phyloP scores from a whole-genome alignment of 768 basidiomycete species.

The Suillus decipiens region DNA sequence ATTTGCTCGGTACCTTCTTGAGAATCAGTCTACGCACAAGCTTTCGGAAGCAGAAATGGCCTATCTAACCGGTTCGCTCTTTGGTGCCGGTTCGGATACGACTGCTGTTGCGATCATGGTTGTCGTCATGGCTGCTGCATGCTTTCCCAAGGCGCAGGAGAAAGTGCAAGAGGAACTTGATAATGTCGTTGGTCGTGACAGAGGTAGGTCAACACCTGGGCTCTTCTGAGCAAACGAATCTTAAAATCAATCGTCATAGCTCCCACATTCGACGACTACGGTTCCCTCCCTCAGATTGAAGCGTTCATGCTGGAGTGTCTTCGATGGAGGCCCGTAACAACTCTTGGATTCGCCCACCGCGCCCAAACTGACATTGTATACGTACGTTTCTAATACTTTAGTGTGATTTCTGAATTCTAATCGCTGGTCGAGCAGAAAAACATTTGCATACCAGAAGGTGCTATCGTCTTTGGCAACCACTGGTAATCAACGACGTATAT shows the following conservation, averaged over 20 bases:
- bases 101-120: slow-evolving; percentile 61
- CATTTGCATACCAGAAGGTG: slow-evolving; percentile 38
- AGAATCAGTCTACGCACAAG: slow-evolving; percentile 53
- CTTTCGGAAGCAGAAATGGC: slow-evolving; percentile 59
- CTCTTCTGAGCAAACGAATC: neutral
- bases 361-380: slow-evolving; percentile 66
- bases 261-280: slow-evolving; percentile 43
- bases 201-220: slow-evolving; percentile 20
- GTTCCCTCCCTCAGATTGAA: slow-evolving; percentile 37
- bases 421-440: slow-evolving; percentile 27
- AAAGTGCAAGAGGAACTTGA: slow-evolving; percentile 59
- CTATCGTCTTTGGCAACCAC: slow-evolving; percentile 38
- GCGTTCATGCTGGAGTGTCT: slow-evolving; percentile 44
- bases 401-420: neutral
- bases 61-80: slow-evolving; percentile 65
- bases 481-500: slow-evolving; percentile 24
- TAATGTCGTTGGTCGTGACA: slow-evolving; percentile 47
- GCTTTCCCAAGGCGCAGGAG: slow-evolving; percentile 52
- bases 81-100: slow-evolving; percentile 68
- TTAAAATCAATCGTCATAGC: slow-evolving; percentile 25
- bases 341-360: slow-evolving; percentile 60
- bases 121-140: slow-evolving; percentile 57
- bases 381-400: slow-evolving; percentile 35
- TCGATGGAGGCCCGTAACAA: slow-evolving; percentile 43
- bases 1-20: slow-evolving; percentile 60